phyloP scores from a whole-genome alignment of 1,284 basidiomycete genomes.

The Ustilago loliicola region DNA sequence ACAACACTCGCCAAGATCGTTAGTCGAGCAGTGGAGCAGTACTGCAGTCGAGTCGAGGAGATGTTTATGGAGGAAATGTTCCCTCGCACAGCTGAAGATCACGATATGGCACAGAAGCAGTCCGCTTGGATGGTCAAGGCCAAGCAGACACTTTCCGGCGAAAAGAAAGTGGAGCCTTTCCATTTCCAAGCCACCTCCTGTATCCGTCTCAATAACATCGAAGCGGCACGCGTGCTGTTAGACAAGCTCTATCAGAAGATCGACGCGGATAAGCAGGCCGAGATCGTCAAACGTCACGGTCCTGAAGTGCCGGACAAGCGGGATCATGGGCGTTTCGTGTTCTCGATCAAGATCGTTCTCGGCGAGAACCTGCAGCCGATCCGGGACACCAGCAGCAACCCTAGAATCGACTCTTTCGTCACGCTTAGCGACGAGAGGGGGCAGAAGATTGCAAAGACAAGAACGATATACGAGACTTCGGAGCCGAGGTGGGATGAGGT shows the following conservation, averaged over 20 bases:
- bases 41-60: conserved; percentile 87
- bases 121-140: conserved; percentile 96
- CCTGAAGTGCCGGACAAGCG: conserved; percentile 72
- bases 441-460: conserved; percentile 89
- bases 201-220: conserved; percentile 97
- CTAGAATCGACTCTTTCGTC: conserved; percentile 84
- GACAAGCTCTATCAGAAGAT: conserved; percentile 94
- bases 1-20: conserved; percentile 83
- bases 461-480: conserved; percentile 92
- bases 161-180: conserved; percentile 92
- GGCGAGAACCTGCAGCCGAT: conserved; percentile 62
- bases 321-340: conserved; percentile 77
- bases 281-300: conserved; percentile 73
- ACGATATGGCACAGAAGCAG: conserved; percentile 73
- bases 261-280: conserved; percentile 88
- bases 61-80: conserved; percentile 95
- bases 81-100: conserved; percentile 76
- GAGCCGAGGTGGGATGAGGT: conserved; percentile 97
- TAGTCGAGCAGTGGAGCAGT: conserved; percentile 90
- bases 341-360: conserved; percentile 92
- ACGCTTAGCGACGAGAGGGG: conserved; percentile 94
- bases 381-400: conserved; percentile 39
- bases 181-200: conserved; percentile 89
- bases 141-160: conserved; percentile 81
- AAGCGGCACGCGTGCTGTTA: conserved; percentile 87